Base-by-base conservation (phyloP, 2,329 filamentous ascomycete genomes). In the Chaetomiaceae sp. region DNA sequence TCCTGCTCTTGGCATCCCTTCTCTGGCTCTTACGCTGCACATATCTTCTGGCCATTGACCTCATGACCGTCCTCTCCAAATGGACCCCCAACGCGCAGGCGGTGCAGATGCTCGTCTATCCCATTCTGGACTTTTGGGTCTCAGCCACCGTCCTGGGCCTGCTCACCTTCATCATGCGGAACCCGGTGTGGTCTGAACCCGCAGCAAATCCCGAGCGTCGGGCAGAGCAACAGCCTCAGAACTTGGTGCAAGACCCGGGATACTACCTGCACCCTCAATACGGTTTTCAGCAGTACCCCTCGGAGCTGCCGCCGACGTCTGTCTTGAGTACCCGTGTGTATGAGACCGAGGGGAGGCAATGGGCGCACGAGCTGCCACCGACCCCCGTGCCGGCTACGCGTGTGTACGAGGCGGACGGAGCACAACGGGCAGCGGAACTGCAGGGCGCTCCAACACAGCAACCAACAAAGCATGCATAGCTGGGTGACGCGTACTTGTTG, bases 11-110 rank as follows among this genome's bases (percentile, higher is more conserved):
- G 3, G 44, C 52, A 6, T 50, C 52, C 19, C 12, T 54, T 17
- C 40, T 54, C 3, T 54, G 52, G 52, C 39, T 50, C 19, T 14
- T 54, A 27, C 47, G 42, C 39, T 50, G 47, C 34, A 20, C 17
- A 10, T 54, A 44, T 31, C 31, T 46, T 21, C 12, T 50, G 12
- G 34, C 48, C 2, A 19, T 48, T 7, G 44, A 39, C 34, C 21
- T 54, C 34, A 54, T 48, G 44, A 33, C 5, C 5, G 13, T 35
- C 12, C n/a, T 21, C 4, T 34, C 13, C 4, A 30, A 44, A 6
- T 54, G 48, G 52, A 35, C 39, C 12, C 5, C 1, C 3, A 20
- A 31, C 1, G 51, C 48, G 19, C 4, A 4, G 2, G n/a, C 17
- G 4, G 34, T 20, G 4, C 44, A 48, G 9, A 50, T 25, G 14